Percentiles rank a stretch among this genome's conserved stretches.
Evolutionary conservation across 805 yeast genomes (phyloP).

Genomic region (Danielia oregonensis): DNA sequence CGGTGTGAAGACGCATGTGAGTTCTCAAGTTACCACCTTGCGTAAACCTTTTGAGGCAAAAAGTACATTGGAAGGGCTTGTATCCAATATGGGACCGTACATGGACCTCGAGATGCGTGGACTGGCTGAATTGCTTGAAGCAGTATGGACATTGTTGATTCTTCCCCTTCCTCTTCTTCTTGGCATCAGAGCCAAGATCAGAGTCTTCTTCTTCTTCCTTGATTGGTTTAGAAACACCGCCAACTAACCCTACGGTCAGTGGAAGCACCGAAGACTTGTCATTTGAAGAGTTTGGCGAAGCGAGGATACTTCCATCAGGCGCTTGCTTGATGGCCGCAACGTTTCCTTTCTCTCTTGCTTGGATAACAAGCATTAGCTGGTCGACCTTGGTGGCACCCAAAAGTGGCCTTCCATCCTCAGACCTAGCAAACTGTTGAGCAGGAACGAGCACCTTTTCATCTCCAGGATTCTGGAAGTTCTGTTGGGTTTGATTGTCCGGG

Average conservation of each 20-base stretch:
- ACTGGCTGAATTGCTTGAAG: constrained; percentile 74
- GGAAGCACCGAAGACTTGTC: constrained; percentile 45
- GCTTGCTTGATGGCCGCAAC: constrained; percentile 61
- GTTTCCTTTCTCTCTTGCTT: constrained; percentile 77
- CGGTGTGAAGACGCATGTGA: constrained; percentile 82
- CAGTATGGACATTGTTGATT: constrained; percentile 75
- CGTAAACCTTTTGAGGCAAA: constrained; percentile 77
- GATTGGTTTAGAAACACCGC: constrained; percentile 69
- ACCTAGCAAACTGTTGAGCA: constrained; percentile 42
- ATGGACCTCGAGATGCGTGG: constrained; percentile 91
- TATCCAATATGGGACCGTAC: constrained; percentile 82
- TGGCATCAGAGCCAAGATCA: constrained; percentile 18
- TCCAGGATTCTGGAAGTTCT: background rate
- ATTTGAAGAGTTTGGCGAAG: constrained; percentile 24
- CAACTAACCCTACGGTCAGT: constrained; percentile 58
- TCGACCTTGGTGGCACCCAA: constrained; percentile 89
- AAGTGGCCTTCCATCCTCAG: constrained; percentile 65
- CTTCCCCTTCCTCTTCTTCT: constrained; percentile 34
- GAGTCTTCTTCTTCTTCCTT: constrained; percentile 18
- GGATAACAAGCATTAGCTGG: constrained; percentile 85
- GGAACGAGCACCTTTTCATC: constrained; percentile 33
- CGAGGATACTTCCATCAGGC: constrained; percentile 66
- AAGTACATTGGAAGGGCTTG: constrained; percentile 77
- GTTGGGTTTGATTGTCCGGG: background rate
- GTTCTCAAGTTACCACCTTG: constrained; percentile 90